A percentile compares a stretch with the other conserved stretches of the same genome.
These are phyloP conservation scores for Lathyrus aphaca DNA, from an alignment of 306 rosid genomes.

Conservation along the genomic window DNA sequence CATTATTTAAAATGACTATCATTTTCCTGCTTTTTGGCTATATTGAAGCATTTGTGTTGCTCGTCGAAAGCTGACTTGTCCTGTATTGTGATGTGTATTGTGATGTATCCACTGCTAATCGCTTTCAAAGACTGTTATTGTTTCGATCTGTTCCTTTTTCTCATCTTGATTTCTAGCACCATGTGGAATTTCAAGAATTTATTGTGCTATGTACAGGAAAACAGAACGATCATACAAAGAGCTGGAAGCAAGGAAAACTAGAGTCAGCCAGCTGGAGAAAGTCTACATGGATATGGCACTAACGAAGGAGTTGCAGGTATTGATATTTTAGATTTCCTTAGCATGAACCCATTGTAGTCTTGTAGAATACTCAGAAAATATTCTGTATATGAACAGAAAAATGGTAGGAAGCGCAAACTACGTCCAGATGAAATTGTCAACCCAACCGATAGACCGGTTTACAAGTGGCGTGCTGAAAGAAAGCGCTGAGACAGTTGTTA, in stretches of 20 bases:
- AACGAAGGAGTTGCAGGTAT: slow-evolving; percentile 80
- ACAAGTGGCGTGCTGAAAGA: slow-evolving; percentile 82
- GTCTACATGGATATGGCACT: slow-evolving; percentile 71
- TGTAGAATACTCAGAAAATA: slow-evolving; percentile 20
- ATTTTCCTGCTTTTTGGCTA: slow-evolving; percentile 1
- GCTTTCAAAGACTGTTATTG: not conserved
- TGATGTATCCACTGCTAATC: slow-evolving; percentile 3
- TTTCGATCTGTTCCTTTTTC: slow-evolving; percentile 13
- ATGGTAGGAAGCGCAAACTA: slow-evolving; percentile 77
- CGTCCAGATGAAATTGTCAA: slow-evolving; percentile 69
- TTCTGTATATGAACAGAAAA: slow-evolving; percentile 44
- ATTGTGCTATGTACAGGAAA: slow-evolving; percentile 49
- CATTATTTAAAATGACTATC: not conserved
- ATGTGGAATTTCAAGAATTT: not conserved
- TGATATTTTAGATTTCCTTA: slow-evolving; percentile 21
- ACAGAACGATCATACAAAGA: slow-evolving; percentile 60
- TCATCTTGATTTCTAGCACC: slow-evolving; percentile 19
- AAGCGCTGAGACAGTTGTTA: slow-evolving; percentile 53
- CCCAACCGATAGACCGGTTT: slow-evolving; percentile 63
- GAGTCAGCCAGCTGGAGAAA: slow-evolving; percentile 67
- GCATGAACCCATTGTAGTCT: not conserved
- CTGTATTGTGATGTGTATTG: not conserved
- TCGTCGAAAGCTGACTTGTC: not conserved
- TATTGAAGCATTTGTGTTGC: not conserved
- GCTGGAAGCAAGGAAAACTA: slow-evolving; percentile 67